Evolutionary conservation across 257 asterid genomes (phyloP).

Genomic region (Solanum sejunctum): DNA sequence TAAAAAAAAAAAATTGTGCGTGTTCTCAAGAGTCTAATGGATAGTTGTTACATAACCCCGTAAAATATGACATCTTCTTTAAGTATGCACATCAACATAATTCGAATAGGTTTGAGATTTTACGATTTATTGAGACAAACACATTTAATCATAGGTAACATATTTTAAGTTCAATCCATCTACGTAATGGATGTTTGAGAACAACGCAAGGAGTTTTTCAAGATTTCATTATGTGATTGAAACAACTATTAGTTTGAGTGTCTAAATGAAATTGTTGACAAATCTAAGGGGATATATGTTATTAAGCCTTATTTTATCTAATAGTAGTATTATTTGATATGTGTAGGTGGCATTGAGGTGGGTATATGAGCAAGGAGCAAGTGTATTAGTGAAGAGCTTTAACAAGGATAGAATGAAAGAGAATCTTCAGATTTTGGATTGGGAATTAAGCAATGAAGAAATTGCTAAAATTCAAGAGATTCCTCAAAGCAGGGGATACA

Average conservation of each 20-base stretch:
- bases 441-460: slow-evolving; percentile 26
- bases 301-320: not conserved
- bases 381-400: slow-evolving; percentile 16
- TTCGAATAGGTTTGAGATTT: too few species aligned
- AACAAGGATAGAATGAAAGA: slow-evolving; percentile 23
- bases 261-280: too few species aligned
- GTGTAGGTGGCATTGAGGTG: slow-evolving; percentile 16
- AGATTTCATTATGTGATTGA: too few species aligned
- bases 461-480: slow-evolving; percentile 18
- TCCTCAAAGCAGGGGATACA: slow-evolving; percentile 18
- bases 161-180: too few species aligned
- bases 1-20: too few species aligned
- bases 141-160: too few species aligned
- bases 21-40: not conserved
- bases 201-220: too few species aligned
- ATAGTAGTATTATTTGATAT: not conserved
- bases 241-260: too few species aligned
- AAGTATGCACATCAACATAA: not conserved
- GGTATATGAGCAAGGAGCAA: slow-evolving; percentile 17
- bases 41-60: too few species aligned
- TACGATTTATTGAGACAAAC: not conserved
- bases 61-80: not conserved
- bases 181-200: too few species aligned
- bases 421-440: slow-evolving; percentile 13
- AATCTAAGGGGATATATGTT: too few species aligned